A percentile compares a stretch with the other conserved stretches of the same genome.
These are phyloP conservation scores for Punica granatum DNA, from an alignment of 345 rosid species.

Conservation along the genomic window DNA sequence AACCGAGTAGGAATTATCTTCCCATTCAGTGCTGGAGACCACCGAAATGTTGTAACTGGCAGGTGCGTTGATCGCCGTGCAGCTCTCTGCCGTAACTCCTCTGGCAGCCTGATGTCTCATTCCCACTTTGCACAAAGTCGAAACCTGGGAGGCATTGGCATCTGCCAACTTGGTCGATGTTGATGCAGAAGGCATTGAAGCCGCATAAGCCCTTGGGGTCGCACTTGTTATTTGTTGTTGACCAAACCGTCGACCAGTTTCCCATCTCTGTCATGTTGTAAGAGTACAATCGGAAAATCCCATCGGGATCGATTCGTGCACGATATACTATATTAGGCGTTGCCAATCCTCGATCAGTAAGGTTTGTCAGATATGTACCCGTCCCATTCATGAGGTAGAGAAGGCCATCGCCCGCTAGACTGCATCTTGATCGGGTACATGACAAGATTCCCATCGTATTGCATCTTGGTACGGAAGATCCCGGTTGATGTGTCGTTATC, in stretches of 20 bases:
- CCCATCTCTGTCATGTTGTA: background rate
- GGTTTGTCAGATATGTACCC: too few relatives aligned
- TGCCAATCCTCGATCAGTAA: background rate
- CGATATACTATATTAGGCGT: too few relatives aligned
- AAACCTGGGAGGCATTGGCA: constrained; percentile 24
- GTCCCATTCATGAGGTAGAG: too few relatives aligned
- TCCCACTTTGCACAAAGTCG: too few relatives aligned
- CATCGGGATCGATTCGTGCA: too few relatives aligned
- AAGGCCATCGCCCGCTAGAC: too few relatives aligned
- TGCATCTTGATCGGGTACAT: constrained; percentile 20
- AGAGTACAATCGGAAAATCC: too few relatives aligned
- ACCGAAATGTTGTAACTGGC: background rate
- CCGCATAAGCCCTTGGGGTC: constrained; percentile 20
- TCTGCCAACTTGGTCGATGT: background rate
- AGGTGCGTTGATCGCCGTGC: too few relatives aligned
- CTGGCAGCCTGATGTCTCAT: constrained; percentile 16
- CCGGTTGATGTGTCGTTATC: constrained; percentile 11
- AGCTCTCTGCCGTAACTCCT: background rate
- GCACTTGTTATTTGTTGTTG: constrained; percentile 10
- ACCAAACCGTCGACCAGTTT: constrained; percentile 1
- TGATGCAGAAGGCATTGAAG: too few relatives aligned
- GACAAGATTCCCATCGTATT: constrained; percentile 20
- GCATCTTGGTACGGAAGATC: constrained; percentile 19
- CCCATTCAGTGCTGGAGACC: background rate
- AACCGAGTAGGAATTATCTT: constrained; percentile 3